phyloP scores from a whole-genome alignment of 2,329 filamentous ascomycete genomes.

The Phoma sp. region DNA sequence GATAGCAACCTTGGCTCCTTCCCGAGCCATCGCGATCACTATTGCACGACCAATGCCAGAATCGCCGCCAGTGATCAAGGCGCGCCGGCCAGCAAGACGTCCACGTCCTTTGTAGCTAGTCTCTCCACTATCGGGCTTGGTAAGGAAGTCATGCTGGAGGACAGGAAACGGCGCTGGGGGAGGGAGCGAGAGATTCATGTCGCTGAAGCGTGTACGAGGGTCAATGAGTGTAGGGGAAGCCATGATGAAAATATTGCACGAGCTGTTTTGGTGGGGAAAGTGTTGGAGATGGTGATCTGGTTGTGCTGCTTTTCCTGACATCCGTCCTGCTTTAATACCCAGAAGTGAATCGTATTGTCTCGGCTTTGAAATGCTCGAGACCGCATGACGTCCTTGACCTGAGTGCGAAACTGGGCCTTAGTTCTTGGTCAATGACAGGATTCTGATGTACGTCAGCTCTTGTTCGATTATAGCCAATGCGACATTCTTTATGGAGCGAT shows the following conservation, averaged over 20 bases:
- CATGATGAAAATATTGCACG: background rate
- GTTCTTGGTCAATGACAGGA: background rate
- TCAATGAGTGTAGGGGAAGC: background rate
- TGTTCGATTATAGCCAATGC: background rate
- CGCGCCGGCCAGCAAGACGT: constrained; percentile 37
- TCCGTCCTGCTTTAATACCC: too few species aligned
- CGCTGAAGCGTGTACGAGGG: background rate
- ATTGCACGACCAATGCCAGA: constrained; percentile 77
- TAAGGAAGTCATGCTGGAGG: background rate
- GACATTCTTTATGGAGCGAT: too few species aligned
- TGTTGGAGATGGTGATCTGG: too few species aligned
- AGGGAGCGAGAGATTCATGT: background rate
- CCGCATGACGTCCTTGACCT: too few species aligned
- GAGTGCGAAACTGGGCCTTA: too few species aligned
- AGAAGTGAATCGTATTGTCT: too few species aligned
- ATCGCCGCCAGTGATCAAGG: constrained; percentile 78
- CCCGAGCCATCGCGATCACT: constrained; percentile 78
- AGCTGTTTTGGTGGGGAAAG: too few species aligned
- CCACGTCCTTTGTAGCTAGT: constrained; percentile 26
- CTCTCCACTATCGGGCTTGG: background rate
- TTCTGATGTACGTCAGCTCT: background rate
- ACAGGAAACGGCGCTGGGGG: background rate
- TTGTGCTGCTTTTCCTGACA: too few species aligned
- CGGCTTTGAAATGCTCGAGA: too few species aligned
- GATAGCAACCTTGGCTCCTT: constrained; percentile 76